Percentiles rank a stretch among this genome's conserved stretches.
Evolutionary conservation across 331 rosid species (phyloP).

Genomic region (Cydonia oblonga): DNA sequence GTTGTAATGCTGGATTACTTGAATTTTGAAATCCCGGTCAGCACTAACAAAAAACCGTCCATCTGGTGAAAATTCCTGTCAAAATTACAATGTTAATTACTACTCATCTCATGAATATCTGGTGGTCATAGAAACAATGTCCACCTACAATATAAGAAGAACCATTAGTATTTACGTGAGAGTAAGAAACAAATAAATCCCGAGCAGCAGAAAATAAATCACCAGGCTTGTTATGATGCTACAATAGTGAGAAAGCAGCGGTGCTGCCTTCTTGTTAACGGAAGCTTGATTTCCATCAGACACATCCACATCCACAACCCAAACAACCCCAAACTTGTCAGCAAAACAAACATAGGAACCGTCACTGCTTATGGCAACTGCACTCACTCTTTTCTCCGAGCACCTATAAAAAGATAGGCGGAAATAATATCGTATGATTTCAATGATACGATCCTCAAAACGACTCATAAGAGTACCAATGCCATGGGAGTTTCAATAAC

Average conservation of each 20-base stretch:
- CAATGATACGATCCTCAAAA: not conserved
- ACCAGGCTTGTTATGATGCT: constrained; percentile 90
- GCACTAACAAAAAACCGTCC: constrained; percentile 67
- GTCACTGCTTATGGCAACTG: constrained; percentile 61
- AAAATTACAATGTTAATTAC: not conserved
- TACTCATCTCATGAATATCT: constrained; percentile 2
- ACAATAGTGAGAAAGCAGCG: constrained; percentile 82
- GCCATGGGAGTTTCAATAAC: not conserved
- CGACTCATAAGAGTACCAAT: not conserved
- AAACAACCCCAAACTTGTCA: constrained; percentile 85
- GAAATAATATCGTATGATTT: not conserved
- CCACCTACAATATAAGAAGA: not conserved
- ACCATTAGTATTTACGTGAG: not conserved
- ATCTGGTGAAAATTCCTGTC: constrained; percentile 77
- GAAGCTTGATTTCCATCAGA: constrained; percentile 26
- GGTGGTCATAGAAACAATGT: not conserved
- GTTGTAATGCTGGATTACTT: constrained; percentile 36
- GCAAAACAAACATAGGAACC: constrained; percentile 70
- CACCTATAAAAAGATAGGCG: constrained; percentile 24
- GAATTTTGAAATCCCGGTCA: constrained; percentile 87
- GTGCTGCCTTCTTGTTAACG: constrained; percentile 40
- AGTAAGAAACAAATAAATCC: not conserved
- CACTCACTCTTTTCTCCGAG: constrained; percentile 80
- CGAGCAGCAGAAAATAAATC: not conserved
- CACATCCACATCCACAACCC: constrained; percentile 62